Percentiles rank a stretch among this genome's conserved stretches.
Conservation (phyloP, 106 monocot species). For the Agapanthus africanus region DNA sequence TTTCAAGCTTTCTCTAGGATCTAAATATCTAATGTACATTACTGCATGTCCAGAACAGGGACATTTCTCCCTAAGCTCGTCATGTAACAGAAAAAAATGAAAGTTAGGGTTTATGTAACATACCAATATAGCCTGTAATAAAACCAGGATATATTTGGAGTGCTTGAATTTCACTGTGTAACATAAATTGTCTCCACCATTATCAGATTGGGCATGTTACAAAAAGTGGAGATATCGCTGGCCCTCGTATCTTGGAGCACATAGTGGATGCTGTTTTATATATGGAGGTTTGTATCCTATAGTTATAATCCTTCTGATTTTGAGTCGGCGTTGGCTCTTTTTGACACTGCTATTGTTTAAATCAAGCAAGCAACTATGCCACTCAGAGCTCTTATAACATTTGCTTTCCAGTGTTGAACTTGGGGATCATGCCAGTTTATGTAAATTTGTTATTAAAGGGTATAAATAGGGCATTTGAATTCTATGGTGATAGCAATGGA, state of each 20-base stretch:
- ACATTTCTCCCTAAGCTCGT: too few species aligned
- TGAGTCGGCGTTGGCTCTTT: background rate
- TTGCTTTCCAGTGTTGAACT: background rate
- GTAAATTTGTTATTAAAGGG: background rate
- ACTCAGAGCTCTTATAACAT: background rate
- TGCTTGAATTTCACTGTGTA: background rate
- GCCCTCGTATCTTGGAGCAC: constrained; percentile 90
- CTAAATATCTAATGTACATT: too few species aligned
- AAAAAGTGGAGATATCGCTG: constrained; percentile 95
- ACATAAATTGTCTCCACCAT: constrained; percentile 4
- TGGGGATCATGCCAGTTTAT: background rate
- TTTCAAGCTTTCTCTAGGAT: too few species aligned
- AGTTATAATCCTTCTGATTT: background rate
- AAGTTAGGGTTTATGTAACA: too few species aligned
- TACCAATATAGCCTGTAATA: too few species aligned
- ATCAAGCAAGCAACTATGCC: too few species aligned
- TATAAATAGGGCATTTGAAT: background rate
- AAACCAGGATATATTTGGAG: too few species aligned
- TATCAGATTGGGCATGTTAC: constrained; percentile 97
- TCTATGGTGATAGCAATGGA: background rate
- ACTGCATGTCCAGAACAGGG: too few species aligned
- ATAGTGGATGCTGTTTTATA: constrained; percentile 97
- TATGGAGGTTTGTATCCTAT: constrained; percentile 63
- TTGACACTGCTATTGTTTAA: background rate
- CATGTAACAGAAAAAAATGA: too few species aligned